Percentiles rank a stretch among this genome's conserved stretches.
phyloP scores from a whole-genome alignment of 2,329 filamentous ascomycete species.

The Juglanconis juglandina region DNA sequence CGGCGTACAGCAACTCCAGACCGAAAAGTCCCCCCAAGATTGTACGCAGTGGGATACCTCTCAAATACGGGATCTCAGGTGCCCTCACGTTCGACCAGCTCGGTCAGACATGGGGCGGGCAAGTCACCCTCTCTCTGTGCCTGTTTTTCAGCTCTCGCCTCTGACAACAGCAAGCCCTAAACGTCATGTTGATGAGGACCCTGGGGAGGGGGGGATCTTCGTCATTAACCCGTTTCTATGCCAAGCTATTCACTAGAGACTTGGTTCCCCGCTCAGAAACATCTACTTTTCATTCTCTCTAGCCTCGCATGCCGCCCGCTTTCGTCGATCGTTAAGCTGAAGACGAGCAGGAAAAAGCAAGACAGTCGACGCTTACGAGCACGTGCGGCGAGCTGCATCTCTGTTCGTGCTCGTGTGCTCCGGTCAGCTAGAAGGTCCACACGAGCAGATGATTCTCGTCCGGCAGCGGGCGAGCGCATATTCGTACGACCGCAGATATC shows the following conservation, averaged over 20 bases:
- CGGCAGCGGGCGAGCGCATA: constrained; percentile 13
- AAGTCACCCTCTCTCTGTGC: constrained; percentile 1
- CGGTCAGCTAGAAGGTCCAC: constrained; percentile 1
- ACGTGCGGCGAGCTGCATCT: constrained; percentile 16
- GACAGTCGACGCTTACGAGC: neutral
- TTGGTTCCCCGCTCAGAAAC: neutral
- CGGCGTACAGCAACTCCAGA: constrained; percentile 1
- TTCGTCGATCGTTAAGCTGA: neutral
- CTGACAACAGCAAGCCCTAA: constrained; percentile 9
- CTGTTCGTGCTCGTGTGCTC: neutral
- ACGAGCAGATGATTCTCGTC: constrained; percentile 17
- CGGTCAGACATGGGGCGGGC: neutral
- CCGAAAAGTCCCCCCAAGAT: neutral
- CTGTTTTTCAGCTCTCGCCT: constrained; percentile 11
- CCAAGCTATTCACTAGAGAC: neutral
- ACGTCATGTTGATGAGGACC: neutral
- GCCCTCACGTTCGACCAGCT: neutral
- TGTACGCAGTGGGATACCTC: neutral
- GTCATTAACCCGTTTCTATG: neutral
- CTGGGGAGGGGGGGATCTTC: neutral
- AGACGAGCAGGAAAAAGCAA: constrained; percentile 5
- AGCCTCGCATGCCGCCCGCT: too few relatives aligned
- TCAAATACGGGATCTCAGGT: neutral
- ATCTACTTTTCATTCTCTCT: too few relatives aligned
- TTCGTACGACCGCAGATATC: constrained; percentile 14